A percentile compares a stretch with the other conserved stretches of the same genome.
phyloP scores from a whole-genome alignment of 805 yeast genomes.

The Jamesozyma gamospora region DNA sequence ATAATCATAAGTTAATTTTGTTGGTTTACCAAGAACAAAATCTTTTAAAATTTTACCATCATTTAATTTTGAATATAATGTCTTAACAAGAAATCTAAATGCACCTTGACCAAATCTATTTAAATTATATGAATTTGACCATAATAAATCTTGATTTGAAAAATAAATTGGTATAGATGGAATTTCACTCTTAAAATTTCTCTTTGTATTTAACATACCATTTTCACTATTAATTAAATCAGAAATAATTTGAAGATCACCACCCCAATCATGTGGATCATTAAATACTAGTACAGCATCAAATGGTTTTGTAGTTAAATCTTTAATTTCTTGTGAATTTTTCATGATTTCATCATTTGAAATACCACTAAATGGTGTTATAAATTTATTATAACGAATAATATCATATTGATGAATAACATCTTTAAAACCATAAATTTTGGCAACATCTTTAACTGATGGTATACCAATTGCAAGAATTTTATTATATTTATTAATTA shows the following conservation, averaged over 20 bases:
- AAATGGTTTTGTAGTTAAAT: conserved; percentile 33
- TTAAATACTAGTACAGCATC: conserved; percentile 78
- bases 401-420: conserved; percentile 69
- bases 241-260: conserved; percentile 68
- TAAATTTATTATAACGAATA: conserved; percentile 43
- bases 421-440: conserved; percentile 64
- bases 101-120: conserved; percentile 93
- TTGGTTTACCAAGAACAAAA: conserved; percentile 74
- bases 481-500: conserved; percentile 43
- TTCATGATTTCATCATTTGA: conserved; percentile 41
- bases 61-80: conserved; percentile 46
- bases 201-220: conserved; percentile 56
- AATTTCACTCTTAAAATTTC: conserved; percentile 26
- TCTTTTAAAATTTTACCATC: conserved; percentile 40
- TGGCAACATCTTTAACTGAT: conserved; percentile 61
- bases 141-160: conserved; percentile 72
- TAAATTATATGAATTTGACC: conserved; percentile 74
- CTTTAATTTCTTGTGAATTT: conserved; percentile 23
- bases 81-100: conserved; percentile 52
- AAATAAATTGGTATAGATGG: conserved; percentile 67
- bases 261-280: conserved; percentile 83
- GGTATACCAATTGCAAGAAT: conserved; percentile 77
- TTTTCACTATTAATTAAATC: conserved; percentile 57
- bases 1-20: conserved; percentile 65
- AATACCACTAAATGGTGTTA: conserved; percentile 74